Evolutionary conservation across 2,329 filamentous ascomycete species (phyloP).

Genomic region (Colletotrichum caudatum): DNA sequence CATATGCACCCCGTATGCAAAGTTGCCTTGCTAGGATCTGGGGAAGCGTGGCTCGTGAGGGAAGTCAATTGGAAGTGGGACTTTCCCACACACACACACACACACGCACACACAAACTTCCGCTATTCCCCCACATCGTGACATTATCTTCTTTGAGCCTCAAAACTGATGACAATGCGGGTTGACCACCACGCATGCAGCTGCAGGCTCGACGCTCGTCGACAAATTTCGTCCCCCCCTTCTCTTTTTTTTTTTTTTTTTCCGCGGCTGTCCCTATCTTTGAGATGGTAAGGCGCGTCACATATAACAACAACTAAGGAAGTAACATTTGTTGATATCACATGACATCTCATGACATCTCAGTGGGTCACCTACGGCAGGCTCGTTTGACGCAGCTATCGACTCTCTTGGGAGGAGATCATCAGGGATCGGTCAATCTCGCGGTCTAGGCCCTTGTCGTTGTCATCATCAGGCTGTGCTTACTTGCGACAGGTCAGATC

Average conservation of each 20-base stretch:
- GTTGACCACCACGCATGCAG: not conserved
- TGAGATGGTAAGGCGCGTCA: not conserved
- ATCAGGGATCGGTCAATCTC: conserved; percentile 12
- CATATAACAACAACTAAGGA: not conserved
- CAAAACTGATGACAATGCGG: conserved; percentile 24
- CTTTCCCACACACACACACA: conserved; percentile 21
- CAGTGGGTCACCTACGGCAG: conserved; percentile 6
- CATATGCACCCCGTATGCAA: conserved; percentile 43
- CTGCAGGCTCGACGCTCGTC: not conserved
- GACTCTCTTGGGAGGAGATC: conserved; percentile 23
- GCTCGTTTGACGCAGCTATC: conserved; percentile 12
- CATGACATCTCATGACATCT: conserved; percentile 22
- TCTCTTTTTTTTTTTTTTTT: not conserved
- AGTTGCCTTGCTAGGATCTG: conserved; percentile 39
- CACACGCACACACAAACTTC: conserved; percentile 24
- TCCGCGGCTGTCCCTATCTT: not conserved
- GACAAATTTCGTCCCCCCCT: not conserved
- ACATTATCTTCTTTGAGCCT: conserved; percentile 35
- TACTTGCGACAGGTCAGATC: conserved; percentile 2
- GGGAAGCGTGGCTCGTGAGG: conserved; percentile 41
- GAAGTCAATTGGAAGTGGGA: conserved; percentile 36
- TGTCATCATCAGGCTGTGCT: conserved; percentile 5
- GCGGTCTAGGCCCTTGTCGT: conserved; percentile 25
- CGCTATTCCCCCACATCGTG: conserved; percentile 41
- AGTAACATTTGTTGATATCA: conserved; percentile 8